Evolutionary conservation across 208 protist genomes (phyloP), one percentile per base, ranked within the genome.

Genomic region (Trypanosoma grayi): DNA sequence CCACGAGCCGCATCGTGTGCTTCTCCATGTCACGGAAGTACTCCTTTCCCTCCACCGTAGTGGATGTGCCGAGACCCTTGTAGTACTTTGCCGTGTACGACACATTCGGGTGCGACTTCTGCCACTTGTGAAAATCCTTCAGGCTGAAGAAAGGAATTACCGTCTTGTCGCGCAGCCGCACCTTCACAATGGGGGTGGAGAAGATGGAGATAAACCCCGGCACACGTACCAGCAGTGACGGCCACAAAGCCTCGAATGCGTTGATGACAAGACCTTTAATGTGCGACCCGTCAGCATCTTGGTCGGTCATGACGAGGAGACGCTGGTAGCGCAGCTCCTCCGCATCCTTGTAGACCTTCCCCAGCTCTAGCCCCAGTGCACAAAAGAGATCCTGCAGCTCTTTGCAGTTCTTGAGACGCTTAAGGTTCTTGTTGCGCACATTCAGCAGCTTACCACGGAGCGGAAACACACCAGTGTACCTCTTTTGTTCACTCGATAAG

Each of bases 261-360:
- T 99, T 99, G 77, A 99, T 99, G 30, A 99, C 74, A 16, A 99
- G 86, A 50, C 99, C 99, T 72, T 99, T 99, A 77, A 99, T 99
- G 85, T 99, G 99, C 48, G 99, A 99, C n/a, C 99, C 99, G 86
- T 99, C 99, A 34, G 97, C 90, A 90, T 99, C 99, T 85, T 97
- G 94, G 94, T 99, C 99, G 1, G 98, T 96, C 99, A 99, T 99
- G 33, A 99, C 90, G 84, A 99, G 99, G 43, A 99, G 53, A 33
- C 92, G 86, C 43, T 99, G 99, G 75, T 99, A 99, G 27, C 99
- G 90, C 40, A 99, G 71, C 52, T 82, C 79, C 33, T 77, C 77
- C 11, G 79, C 62, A 44, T 81, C 75, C 41, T 71, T 82, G 77
- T 94, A 91, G 16, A 65, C 63, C 69, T 85, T 85, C 43, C 90